phyloP scores from a whole-genome alignment of 169 alveolate species.

The Miamiensis avidus region DNA sequence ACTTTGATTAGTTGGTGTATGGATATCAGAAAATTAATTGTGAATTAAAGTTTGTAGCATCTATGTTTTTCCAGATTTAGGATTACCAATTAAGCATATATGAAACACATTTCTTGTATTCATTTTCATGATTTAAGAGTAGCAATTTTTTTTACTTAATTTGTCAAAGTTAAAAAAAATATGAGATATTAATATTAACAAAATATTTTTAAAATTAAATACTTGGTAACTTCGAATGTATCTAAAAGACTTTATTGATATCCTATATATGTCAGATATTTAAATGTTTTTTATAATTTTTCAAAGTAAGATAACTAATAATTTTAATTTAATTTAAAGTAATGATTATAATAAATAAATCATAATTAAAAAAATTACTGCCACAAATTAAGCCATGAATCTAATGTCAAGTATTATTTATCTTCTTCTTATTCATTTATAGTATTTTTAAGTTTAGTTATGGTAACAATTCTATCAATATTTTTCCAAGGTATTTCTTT shows the following conservation, averaged over 20 bases:
- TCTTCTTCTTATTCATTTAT: background rate
- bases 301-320: background rate
- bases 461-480: slow-evolving; percentile 16
- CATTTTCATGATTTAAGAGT: slow-evolving; percentile 12
- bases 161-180: background rate
- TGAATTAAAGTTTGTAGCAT: background rate
- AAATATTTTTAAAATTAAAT: slow-evolving; percentile 29
- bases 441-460: no score
- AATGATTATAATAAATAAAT: no score
- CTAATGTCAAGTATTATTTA: no score
- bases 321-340: no score
- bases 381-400: background rate
- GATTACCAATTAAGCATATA: slow-evolving; percentile 24
- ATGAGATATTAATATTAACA: slow-evolving; percentile 4
- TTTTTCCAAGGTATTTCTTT: slow-evolving; percentile 23
- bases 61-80: background rate
- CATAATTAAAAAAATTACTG: no score
- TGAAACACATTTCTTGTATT: slow-evolving; percentile 25
- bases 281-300: background rate
- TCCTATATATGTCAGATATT: background rate
- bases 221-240: slow-evolving; percentile 13
- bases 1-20: background rate
- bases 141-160: slow-evolving; percentile 8
- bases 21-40: background rate
- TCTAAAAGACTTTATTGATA: slow-evolving; percentile 4